Evolutionary conservation across 805 yeast species (phyloP), one percentile per base, ranked within the genome.

Genomic region (Nakazawaea wickerhamii): DNA sequence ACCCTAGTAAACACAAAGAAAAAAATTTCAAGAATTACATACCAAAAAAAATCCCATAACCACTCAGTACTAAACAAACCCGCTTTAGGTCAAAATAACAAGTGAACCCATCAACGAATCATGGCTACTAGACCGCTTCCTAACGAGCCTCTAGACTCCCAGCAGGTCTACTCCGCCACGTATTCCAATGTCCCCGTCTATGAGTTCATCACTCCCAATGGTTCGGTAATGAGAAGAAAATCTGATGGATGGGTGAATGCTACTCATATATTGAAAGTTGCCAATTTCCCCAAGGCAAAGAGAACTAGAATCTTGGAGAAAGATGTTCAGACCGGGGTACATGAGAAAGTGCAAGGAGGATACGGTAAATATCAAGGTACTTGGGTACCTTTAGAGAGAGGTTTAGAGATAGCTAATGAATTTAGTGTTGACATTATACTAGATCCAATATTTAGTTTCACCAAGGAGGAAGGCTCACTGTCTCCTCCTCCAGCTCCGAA

Each of bases 301-400:
- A 69, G 98, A 52, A 90, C 98, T n/a, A 81, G 95, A 54, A 89
- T 90, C 49, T 71, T 90, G 52, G 98, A 90, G 59, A 80, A 84
- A 55, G 96, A 90, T 50, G 96, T 91, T 13, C 96, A 91, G 58
- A 75, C 75, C 30, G 96, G 95, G 5, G 64, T 70, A 15, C 97
- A 90, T 60, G 96, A 90, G 55, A 91, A 91, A 60, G 89, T 90
- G 15, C 98, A 90, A 61, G 98, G 98, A 49, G 98, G 98, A 3
- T 90, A 89, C 59, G 98, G 98, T 43, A 82, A 90, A 57, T 91
- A 89, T 61, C 98, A 91, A 62, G 97, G 96, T 14, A 90, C 97
- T 3, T 90, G 96, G 96, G 90, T 90, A 5, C 97, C 97, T 0
- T 63, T 86, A 49, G 78, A 72, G 4, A 77, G 85, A 38, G 97